Base-by-base conservation (phyloP, 306 rosid species). In the Pyrus betulifolia region DNA sequence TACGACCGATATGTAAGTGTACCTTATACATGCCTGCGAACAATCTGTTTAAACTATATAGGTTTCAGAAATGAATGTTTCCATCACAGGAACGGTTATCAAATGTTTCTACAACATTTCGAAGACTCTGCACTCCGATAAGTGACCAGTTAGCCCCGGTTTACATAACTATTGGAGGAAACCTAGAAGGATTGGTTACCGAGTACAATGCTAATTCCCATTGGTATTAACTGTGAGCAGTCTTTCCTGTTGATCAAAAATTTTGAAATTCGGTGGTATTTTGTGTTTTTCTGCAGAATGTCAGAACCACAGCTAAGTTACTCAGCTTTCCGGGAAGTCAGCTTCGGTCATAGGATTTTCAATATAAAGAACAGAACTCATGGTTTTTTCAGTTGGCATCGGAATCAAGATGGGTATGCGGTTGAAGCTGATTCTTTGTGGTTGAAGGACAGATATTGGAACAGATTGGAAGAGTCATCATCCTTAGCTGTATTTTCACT, bases 131-230 rank as follows among this genome's bases (percentile, higher is more conserved):
- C 83, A 79, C 75, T 71, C 91, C 94, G 64, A 33, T 69, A 13
- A 65, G 67, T 2, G 87, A 87, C 74, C 64, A 30, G 67, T 79
- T 84, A 59, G 92, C 96, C 38, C 96, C 93, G 12, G 86, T 92
- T 71, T 90, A 92, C 75, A 84, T 90, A 81, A 88, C 97, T 11
- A 82, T 92, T 76, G 97, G 96, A 73, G 97, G 97, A 76, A 90
- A 92, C 79, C 79, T 89, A 61, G 91, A 92, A 90, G 96, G 96
- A 83, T 68, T 90, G 67, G 87, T 45, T 22, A 86, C 91, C 4
- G 76, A 69, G 97, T 90, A 85, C 4, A 90, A 66, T 65, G 42
- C 3, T 27, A 58, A 11, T 51, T 62, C 4, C 4, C 31, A 75
- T 6, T 59, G 30, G 17, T 72, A 44, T 25, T 69, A 79, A 54